Evolutionary conservation across 2,329 filamentous ascomycete genomes (phyloP).

Genomic region (Trichoderma sp.): DNA sequence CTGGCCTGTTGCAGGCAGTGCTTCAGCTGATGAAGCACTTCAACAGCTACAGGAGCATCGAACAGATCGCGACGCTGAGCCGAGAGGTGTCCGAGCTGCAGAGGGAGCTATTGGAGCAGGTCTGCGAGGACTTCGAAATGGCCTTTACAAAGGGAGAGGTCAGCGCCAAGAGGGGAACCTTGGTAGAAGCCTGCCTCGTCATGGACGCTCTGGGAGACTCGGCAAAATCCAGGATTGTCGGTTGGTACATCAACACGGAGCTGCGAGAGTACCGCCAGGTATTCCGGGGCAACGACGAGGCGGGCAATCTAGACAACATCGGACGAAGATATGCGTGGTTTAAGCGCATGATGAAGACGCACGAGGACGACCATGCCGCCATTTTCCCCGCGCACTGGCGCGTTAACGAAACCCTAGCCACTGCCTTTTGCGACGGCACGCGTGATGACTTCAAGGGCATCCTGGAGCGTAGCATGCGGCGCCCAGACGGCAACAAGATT

Average conservation of each 20-base stretch:
- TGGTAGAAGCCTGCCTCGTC: constrained; percentile 86
- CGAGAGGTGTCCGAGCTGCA: constrained; percentile 92
- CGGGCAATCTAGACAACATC: constrained; percentile 94
- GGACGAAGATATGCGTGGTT: constrained; percentile 95
- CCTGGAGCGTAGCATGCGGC: constrained; percentile 80
- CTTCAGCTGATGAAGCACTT: constrained; percentile 98
- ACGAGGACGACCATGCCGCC: constrained; percentile 85
- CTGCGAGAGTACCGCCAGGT: constrained; percentile 93
- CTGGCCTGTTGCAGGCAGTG: constrained; percentile 88
- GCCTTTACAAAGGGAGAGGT: constrained; percentile 90
- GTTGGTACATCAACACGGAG: constrained; percentile 98
- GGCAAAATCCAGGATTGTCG: constrained; percentile 76
- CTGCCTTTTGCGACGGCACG: constrained; percentile 92
- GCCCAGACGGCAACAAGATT: constrained; percentile 71
- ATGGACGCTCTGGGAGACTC: constrained; percentile 92
- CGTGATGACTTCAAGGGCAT: constrained; percentile 94
- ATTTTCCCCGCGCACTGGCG: constrained; percentile 89
- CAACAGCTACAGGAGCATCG: constrained; percentile 95
- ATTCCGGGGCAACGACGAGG: constrained; percentile 94
- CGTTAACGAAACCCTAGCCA: constrained; percentile 84
- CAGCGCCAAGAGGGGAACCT: constrained; percentile 61
- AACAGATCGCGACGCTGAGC: constrained; percentile 92
- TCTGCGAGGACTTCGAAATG: constrained; percentile 98
- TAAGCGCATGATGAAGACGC: constrained; percentile 89
- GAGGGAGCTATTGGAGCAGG: constrained; percentile 87